Conservation (phyloP, 129 eudicot genomes). For the Glebionis coronaria region DNA sequence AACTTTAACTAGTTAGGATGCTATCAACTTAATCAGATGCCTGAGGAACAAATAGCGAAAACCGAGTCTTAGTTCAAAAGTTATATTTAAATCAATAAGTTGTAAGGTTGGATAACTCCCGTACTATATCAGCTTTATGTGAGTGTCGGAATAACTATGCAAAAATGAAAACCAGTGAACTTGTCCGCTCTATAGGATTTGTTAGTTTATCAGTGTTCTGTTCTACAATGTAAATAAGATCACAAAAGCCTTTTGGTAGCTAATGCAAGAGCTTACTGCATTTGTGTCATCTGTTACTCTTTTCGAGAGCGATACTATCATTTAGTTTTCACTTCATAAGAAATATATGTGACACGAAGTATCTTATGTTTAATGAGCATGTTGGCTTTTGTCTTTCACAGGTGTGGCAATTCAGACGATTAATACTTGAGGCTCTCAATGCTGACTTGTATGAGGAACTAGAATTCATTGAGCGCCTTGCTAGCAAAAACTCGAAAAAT, state of each 20-base stretch:
- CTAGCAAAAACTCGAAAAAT: conserved; percentile 74
- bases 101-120: not conserved
- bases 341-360: not conserved
- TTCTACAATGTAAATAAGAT: not conserved
- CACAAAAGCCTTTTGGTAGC: not conserved
- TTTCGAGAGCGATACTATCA: too few relatives aligned
- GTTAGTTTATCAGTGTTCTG: not conserved
- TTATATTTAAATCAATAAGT: not conserved
- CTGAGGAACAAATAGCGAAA: too few relatives aligned
- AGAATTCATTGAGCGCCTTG: conserved; percentile 59
- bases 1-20: too few relatives aligned
- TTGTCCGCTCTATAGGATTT: too few relatives aligned
- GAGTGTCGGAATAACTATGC: too few relatives aligned
- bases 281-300: not conserved
- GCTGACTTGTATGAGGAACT: conserved; percentile 64
- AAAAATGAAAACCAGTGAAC: too few relatives aligned
- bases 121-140: not conserved
- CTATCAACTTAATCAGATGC: too few relatives aligned
- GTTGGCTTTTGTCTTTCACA: conserved; percentile 22
- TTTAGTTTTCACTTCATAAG: not conserved
- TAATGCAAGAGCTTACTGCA: not conserved
- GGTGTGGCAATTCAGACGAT: conserved; percentile 95
- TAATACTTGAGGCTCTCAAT: conserved; percentile 67
- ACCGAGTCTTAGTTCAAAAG: too few relatives aligned
- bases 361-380: not conserved